These are phyloP conservation scores for Salvia miltiorrhiza DNA, from an alignment of 257 asterid genomes.

Conservation along the genomic window DNA sequence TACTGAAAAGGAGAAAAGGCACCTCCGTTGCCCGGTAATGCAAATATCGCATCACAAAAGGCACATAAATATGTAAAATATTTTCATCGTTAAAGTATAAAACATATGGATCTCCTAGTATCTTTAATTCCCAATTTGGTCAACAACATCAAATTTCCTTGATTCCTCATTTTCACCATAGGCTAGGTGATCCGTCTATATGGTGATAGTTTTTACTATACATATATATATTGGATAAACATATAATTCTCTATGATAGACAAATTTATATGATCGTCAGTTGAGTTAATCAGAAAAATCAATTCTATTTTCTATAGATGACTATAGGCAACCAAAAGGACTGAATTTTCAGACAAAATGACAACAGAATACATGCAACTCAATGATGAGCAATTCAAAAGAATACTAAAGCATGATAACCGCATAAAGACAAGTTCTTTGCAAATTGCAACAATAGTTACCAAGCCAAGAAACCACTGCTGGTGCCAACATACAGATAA, in stretches of 20 bases:
- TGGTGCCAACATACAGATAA: not conserved
- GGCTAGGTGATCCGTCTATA: not conserved
- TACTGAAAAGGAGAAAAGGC: not conserved
- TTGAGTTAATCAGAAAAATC: not conserved
- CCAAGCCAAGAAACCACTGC: conserved; percentile 4
- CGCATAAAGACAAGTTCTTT: conserved; percentile 2
- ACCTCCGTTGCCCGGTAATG: not conserved
- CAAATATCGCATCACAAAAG: conserved; percentile 9
- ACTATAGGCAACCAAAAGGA: not conserved
- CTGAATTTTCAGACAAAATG: not conserved
- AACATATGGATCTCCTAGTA: not conserved
- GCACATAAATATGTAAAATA: not conserved
- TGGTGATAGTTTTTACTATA: not conserved
- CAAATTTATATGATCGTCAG: not conserved
- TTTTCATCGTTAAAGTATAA: not conserved
- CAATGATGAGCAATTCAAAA: conserved; percentile 4
- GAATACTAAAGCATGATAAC: conserved; percentile 8
- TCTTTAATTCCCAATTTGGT: not conserved
- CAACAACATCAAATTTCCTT: not conserved
- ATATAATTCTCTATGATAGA: not conserved
- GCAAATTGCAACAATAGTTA: not conserved
- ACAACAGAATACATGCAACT: conserved; percentile 20
- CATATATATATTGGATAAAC: not conserved
- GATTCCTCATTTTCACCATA: not conserved
- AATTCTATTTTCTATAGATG: not conserved